Base-by-base conservation (phyloP, 164 flowering plant species). In the Malania oleifera region DNA sequence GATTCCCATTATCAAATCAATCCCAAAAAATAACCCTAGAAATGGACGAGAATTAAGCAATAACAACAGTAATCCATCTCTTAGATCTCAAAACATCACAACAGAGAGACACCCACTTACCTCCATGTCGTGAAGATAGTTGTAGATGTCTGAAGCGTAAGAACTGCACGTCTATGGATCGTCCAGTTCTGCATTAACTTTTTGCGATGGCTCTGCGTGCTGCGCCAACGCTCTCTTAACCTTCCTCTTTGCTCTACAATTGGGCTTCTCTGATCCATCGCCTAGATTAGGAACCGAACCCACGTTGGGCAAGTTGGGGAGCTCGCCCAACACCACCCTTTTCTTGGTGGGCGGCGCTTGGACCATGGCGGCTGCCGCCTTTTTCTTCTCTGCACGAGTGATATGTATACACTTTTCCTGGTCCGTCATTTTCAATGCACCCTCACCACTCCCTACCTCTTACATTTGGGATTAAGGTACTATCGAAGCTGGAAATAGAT, bases 121-220 rank as follows among this genome's bases (percentile, higher is more conserved):
- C 78, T 75, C 78, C 78, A 72, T 72, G 12, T 24, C 17, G 22
- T 47, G 70, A 60, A 75, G 68, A 64, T 69, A 69, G 4, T 63
- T 60, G 37, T 75, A 69, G 26, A 69, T 67, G 8, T 63, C 71
- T 13, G 71, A 60, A 53, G 26, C 64, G 46, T 63, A 72, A 39
- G 62, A 46, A 2, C 10, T 50, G 9, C 78, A 75, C 69, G 70
- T 70, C 50, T 67, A 71, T 5, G 64, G 71, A 48, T 70, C 77
- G 24, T 57, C 65, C 17, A 14, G 18, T 34, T 49, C 28, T 13
- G 7, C 63, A 54, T 57, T 63, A 20, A 52, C 15, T 23, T 57
- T 63, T 1, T 3, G 1, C 40, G 17, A 18, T 9, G 35, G 17
- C 37, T 17, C 14, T 13, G 1, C 18, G n/a, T 22, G 15, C 19